Conservation (phyloP, 2,329 filamentous ascomycete species). For the Sporothrix euskadiensis region DNA sequence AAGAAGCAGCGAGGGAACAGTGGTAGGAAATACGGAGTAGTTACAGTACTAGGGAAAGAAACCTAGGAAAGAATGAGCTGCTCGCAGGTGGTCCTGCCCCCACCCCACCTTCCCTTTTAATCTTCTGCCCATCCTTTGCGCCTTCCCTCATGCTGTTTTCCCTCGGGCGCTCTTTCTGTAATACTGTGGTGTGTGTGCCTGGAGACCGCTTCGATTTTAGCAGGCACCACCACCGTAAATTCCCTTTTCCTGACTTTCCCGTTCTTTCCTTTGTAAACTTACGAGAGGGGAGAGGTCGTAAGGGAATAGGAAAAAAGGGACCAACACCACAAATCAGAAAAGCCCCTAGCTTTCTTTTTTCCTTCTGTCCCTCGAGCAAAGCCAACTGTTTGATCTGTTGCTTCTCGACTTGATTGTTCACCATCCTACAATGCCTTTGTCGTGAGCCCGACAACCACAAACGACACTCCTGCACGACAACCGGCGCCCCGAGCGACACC, state of each 20-base stretch:
- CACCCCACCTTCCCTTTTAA: constrained; percentile 21
- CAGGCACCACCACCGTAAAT: constrained; percentile 11
- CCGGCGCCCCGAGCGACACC: not conserved
- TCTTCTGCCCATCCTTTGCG: constrained; percentile 8
- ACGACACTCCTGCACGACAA: constrained; percentile 9
- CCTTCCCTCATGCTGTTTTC: not conserved
- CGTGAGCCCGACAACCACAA: constrained; percentile 1
- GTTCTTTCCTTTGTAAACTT: constrained; percentile 7
- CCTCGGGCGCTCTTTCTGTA: not conserved
- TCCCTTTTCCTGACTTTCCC: constrained; percentile 16
- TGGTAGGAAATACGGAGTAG: not conserved
- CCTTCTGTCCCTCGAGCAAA: not conserved
- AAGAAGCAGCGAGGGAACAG: not conserved
- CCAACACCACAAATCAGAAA: not conserved
- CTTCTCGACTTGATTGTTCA: constrained; percentile 11
- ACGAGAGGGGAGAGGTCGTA: not conserved
- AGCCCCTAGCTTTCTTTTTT: not conserved
- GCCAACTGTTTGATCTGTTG: not conserved
- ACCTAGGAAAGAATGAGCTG: not conserved
- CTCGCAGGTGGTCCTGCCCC: not conserved
- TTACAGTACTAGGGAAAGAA: not conserved
- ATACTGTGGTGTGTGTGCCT: not conserved
- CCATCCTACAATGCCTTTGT: constrained; percentile 21
- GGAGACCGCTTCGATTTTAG: not conserved
- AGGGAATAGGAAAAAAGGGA: constrained; percentile 12